Evolutionary conservation across 2,329 filamentous ascomycete genomes (phyloP), one percentile per base, ranked within the genome.

Genomic region (Trichoderma atrobrunneum): DNA sequence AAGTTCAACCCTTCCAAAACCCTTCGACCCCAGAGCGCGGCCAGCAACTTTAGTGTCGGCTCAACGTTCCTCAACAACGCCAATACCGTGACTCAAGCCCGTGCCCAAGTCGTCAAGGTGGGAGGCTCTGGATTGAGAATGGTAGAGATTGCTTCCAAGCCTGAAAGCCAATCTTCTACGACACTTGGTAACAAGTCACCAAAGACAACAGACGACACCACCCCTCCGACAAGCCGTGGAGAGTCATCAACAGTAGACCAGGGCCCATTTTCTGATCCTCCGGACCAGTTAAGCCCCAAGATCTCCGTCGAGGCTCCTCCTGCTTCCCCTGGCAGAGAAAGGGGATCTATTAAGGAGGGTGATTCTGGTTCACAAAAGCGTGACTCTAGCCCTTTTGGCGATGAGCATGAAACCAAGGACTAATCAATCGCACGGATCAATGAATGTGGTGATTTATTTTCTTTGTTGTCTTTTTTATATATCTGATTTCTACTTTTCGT

Each of bases 41-140:
- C 82, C 70, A 88, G 86, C 80, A 87, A 88, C 43, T 92, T 92
- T 78, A 91, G 89, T 77, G 88, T 92, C 71, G 90, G 90, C 21
- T 90, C 90, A 24, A 91, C 90, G 1, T 91, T 91, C 80, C 82
- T 92, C 75, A 92, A 90, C 82, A 90, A 87, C 74, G 88, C 88
- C 74, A 89, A 84, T 76, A 90, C 88, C 2, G 88, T 87, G 16
- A 87, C 85, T 28, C 85, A 87, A 26, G 86, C 86, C 30, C 86
- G 86, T 64, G 88, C 89, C 26, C 88, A 90, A 76, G 85, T 91
- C 43, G 86, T 91, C 62, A 87, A 88, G 72, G 87, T 91, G 24
- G 86, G 85, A 56, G 87, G 82, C 71, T 62, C 56, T 43, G 82
- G 82, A 12, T 78, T 82, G 48, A 88, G 87, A 80, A 87, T 85